A percentile compares a stretch with the other conserved stretches of the same genome.
Conservation (phyloP, 2,329 filamentous ascomycete species). For the Microcera coccophila region DNA sequence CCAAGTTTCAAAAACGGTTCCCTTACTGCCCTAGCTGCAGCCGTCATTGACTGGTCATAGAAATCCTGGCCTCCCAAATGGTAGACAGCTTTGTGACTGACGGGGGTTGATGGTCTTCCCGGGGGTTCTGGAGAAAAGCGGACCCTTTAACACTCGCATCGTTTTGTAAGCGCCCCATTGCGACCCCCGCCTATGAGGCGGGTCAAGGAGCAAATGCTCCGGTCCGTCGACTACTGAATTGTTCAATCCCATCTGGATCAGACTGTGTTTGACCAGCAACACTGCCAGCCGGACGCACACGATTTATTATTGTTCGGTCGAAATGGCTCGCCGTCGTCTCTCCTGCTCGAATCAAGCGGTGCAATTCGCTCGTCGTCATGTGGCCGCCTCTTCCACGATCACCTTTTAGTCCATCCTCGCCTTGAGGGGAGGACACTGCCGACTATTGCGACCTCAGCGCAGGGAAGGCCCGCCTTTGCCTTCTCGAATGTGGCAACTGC, state of each 20-base stretch:
- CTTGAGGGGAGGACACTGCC: too few relatives aligned
- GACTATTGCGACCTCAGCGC: too few relatives aligned
- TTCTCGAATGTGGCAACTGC: constrained; percentile 19
- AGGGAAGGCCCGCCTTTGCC: neutral
- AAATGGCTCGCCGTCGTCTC: constrained; percentile 28
- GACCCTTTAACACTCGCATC: constrained; percentile 12
- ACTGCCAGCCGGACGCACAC: constrained; percentile 26
- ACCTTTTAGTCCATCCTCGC: too few relatives aligned
- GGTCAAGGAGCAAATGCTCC: constrained; percentile 36
- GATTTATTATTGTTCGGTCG: constrained; percentile 27
- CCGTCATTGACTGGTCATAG: constrained; percentile 1
- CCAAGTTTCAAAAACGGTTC: constrained; percentile 7
- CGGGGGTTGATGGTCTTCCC: neutral
- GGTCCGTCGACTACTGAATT: constrained; percentile 21
- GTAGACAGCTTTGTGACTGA: too few relatives aligned
- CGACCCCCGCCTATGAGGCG: constrained; percentile 29
- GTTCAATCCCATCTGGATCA: constrained; percentile 20
- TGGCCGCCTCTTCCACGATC: constrained; percentile 23
- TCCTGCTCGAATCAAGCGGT: constrained; percentile 14
- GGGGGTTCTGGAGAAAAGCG: constrained; percentile 12
- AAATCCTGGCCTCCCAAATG: too few relatives aligned
- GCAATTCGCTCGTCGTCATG: constrained; percentile 21
- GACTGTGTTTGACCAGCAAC: constrained; percentile 26
- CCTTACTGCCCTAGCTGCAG: too few relatives aligned
- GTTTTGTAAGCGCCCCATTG: constrained; percentile 30